Conservation (phyloP, 73 alveolate species). For the Diophrys sp. region DNA sequence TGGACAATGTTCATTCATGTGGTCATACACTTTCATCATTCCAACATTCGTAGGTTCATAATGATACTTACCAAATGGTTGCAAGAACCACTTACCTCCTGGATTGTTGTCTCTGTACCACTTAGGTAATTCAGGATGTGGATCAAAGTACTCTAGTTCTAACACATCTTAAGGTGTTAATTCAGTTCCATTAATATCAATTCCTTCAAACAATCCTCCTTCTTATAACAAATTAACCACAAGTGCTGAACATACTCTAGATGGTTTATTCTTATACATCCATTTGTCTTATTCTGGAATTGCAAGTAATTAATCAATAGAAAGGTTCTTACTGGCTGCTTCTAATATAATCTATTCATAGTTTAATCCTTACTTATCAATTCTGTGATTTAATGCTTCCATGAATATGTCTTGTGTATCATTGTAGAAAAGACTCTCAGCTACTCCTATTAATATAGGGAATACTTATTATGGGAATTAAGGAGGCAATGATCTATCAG, state of each 20-base stretch:
- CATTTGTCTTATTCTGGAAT: constrained; percentile 91
- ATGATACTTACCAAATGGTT: constrained; percentile 73
- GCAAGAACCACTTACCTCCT: constrained; percentile 83
- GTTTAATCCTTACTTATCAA: constrained; percentile 77
- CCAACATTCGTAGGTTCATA: neutral
- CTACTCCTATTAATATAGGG: constrained; percentile 52
- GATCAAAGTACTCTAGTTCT: constrained; percentile 51
- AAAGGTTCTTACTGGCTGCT: constrained; percentile 69
- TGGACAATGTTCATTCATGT: neutral
- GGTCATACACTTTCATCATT: neutral
- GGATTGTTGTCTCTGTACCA: constrained; percentile 79
- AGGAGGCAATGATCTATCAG: constrained; percentile 77
- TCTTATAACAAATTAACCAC: constrained; percentile 78
- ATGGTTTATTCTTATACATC: constrained; percentile 82
- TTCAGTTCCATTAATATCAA: constrained; percentile 68
- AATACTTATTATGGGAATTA: constrained; percentile 62
- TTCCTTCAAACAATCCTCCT: constrained; percentile 84
- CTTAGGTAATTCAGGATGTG: constrained; percentile 57
- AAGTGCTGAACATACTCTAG: constrained; percentile 89
- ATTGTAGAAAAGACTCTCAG: constrained; percentile 60
- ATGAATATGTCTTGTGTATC: constrained; percentile 61
- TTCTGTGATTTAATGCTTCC: constrained; percentile 78
- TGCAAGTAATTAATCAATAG: constrained; percentile 78
- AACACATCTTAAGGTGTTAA: constrained; percentile 65
- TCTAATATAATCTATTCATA: constrained; percentile 61